Evolutionary conservation across 2,329 filamentous ascomycete genomes (phyloP), one percentile per base, ranked within the genome.

Genomic region (Ascosphaera pollenicola): DNA sequence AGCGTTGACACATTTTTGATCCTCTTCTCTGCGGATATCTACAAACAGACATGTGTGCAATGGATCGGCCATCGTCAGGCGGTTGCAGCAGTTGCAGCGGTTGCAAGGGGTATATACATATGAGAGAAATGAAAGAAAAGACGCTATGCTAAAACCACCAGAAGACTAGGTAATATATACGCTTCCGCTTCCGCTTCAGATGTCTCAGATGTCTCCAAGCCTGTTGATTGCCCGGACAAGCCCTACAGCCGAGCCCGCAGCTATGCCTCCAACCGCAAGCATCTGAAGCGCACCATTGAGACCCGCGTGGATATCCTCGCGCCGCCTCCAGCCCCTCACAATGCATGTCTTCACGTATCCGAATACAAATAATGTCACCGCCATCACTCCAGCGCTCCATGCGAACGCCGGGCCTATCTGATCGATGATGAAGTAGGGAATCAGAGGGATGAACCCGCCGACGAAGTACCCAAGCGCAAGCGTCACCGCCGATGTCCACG

Each of bases 391-490:
- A 40, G 59, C 55, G 40, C 57, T 60, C 46, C 49, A 58, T 41
- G 66, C 62, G 38, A 84, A 57, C 6, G 65, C 67, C 13, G 52
- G 44, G 26, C 56, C 48, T 4, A 69, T 60, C 18, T 59, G 49
- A 3, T 60, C 44, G 15, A 65, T 59, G 40, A 76, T 61, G 45
- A 81, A 74, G 56, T 82, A 82, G 0, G 77, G 77, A 34, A 78
- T 55, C 48, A 81, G 64, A 11, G 77, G 76, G n/a, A 81, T 66
- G 40, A 80, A 61, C 0, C 77, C 77, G 16, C 77, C 77, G 17
- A 80, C 54, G 39, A 81, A 73, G 52, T 82, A 82, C 28, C 74
- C 74, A 13, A 73, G 49, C 0, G 75, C 72, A 48, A 82, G 76
- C 7, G 73, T 79, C 18, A 73, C 45, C 2, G 73, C 77, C 0